These are phyloP conservation scores for Calonectria hawksworthii DNA, from an alignment of 2,329 filamentous ascomycete genomes.

Conservation along the genomic window DNA sequence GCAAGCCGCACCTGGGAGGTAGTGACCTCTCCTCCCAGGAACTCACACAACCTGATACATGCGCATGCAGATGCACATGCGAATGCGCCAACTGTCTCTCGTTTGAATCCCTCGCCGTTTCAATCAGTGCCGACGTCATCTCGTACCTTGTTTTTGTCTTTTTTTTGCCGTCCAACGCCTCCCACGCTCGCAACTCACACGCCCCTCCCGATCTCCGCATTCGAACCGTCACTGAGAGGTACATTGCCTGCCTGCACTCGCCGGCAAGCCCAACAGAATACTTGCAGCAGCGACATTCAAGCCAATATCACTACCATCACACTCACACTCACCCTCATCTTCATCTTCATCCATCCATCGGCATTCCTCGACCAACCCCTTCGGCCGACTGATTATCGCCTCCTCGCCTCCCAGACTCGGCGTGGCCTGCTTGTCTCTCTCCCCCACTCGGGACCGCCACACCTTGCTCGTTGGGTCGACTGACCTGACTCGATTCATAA, in stretches of 20 bases:
- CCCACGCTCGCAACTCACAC: not conserved
- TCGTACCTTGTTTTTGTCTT: not conserved
- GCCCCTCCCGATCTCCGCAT: not conserved
- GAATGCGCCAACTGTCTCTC: conserved; percentile 4
- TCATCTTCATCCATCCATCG: not conserved
- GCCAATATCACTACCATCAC: no score
- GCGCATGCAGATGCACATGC: conserved; percentile 4
- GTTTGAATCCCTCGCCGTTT: conserved; percentile 2
- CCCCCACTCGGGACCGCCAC: conserved; percentile 30
- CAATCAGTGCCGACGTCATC: conserved; percentile 4
- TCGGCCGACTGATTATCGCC: conserved; percentile 14
- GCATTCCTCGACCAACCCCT: not conserved
- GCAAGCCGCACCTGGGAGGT: not conserved
- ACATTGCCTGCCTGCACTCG: not conserved
- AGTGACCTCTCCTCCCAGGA: not conserved
- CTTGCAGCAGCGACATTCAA: not conserved
- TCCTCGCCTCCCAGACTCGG: not conserved
- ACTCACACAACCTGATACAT: conserved; percentile 5
- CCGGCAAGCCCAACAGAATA: not conserved
- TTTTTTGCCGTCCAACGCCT: not conserved
- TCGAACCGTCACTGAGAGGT: not conserved
- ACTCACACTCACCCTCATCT: not conserved
- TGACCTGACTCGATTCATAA: conserved; percentile 44
- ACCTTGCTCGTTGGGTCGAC: conserved; percentile 36
- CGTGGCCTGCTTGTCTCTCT: not conserved